Evolutionary conservation across 2,329 filamentous ascomycete genomes (phyloP).

Genomic region (Alternaria arbusti): DNA sequence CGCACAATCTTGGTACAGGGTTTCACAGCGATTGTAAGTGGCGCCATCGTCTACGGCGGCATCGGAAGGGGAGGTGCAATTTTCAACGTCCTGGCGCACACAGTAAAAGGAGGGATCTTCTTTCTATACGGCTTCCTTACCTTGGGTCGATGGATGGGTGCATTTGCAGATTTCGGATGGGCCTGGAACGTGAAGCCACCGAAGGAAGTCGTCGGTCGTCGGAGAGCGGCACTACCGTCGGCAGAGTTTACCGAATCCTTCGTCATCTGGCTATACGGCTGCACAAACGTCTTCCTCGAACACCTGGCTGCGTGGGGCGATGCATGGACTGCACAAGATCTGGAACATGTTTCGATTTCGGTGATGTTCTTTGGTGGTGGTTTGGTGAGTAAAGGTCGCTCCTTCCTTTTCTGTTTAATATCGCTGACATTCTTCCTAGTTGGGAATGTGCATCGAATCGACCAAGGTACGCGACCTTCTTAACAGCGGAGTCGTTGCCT

Average conservation of each 20-base stretch:
- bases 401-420: conserved; percentile 13
- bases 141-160: conserved; percentile 86
- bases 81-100: conserved; percentile 89
- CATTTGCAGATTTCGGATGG: conserved; percentile 91
- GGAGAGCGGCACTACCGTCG: conserved; percentile 69
- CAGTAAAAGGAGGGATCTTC: conserved; percentile 93
- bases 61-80: conserved; percentile 76
- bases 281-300: conserved; percentile 90
- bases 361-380: conserved; percentile 94
- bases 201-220: conserved; percentile 63
- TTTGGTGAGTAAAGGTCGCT: conserved; percentile 63
- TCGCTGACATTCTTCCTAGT: conserved; percentile 47
- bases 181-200: conserved; percentile 87
- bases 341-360: conserved; percentile 93
- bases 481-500: conserved; percentile 57
- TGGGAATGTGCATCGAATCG: conserved; percentile 85
- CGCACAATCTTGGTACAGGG: conserved; percentile 79
- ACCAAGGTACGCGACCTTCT: conserved; percentile 69
- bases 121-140: conserved; percentile 91
- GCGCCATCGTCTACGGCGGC: conserved; percentile 77
- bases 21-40: conserved; percentile 74
- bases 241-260: conserved; percentile 90
- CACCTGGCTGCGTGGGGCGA: conserved; percentile 77
- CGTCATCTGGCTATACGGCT: conserved; percentile 88
- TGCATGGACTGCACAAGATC: conserved; percentile 76